phyloP scores from a whole-genome alignment of 306 rosid genomes.

The Corylus americana region DNA sequence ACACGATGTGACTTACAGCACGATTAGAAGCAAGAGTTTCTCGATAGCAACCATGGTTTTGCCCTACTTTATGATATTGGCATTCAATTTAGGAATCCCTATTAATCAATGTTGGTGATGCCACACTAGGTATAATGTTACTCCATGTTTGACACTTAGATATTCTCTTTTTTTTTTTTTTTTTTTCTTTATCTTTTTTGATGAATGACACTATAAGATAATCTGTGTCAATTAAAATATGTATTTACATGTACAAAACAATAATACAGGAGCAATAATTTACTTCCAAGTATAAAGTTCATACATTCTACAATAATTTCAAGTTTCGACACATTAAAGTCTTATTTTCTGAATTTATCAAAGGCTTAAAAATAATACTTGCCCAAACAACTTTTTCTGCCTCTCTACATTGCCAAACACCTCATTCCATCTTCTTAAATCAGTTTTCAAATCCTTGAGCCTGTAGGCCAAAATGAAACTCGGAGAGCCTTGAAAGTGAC shows the following conservation, averaged over 20 bases:
- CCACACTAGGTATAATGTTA: neutral
- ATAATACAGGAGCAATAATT: neutral
- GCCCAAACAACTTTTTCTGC: too few relatives aligned
- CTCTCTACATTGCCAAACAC: too few relatives aligned
- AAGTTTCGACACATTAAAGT: neutral
- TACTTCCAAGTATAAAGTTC: neutral
- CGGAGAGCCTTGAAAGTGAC: too few relatives aligned
- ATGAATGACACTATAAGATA: too few relatives aligned
- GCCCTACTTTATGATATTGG: too few relatives aligned
- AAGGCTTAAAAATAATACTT: neutral
- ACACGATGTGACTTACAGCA: neutral
- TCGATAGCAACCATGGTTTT: too few relatives aligned
- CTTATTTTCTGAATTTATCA: too few relatives aligned
- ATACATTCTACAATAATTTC: neutral
- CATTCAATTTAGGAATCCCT: neutral
- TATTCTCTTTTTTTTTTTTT: neutral
- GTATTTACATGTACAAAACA: neutral
- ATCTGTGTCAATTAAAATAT: neutral
- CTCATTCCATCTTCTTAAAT: too few relatives aligned
- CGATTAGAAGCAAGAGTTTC: neutral
- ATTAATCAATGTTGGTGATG: neutral
- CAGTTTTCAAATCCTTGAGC: too few relatives aligned
- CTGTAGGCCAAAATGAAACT: too few relatives aligned
- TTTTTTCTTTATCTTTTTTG: too few relatives aligned
- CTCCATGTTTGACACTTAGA: rapidly evolving